Conservation (phyloP, 805 yeast species). For the Yarrowia keelungensis region DNA sequence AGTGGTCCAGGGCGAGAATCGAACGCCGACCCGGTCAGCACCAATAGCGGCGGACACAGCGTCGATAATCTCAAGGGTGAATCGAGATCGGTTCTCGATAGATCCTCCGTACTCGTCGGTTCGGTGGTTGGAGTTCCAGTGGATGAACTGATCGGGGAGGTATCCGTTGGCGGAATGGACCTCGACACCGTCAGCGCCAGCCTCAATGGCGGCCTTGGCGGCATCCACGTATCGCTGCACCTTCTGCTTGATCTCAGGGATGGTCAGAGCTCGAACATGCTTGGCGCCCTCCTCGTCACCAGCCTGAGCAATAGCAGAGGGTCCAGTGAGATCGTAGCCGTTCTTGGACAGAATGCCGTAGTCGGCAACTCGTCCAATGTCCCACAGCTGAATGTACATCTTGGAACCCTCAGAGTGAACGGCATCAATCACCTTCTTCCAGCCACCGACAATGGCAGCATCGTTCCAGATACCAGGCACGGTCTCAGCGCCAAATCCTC, state of each 20-base stretch:
- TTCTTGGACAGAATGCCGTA: slow-evolving; percentile 8
- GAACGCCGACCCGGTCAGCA: slow-evolving; percentile 56
- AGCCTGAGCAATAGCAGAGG: slow-evolving; percentile 37
- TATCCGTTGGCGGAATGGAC: slow-evolving; percentile 72
- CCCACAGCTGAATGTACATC: slow-evolving; percentile 55
- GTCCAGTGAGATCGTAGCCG: slow-evolving; percentile 25
- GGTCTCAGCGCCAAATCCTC: slow-evolving; percentile 38
- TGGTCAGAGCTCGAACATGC: slow-evolving; percentile 51
- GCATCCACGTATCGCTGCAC: slow-evolving; percentile 59
- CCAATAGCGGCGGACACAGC: slow-evolving; percentile 56
- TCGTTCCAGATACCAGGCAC: slow-evolving; percentile 64
- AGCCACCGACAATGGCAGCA: slow-evolving; percentile 78
- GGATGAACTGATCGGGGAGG: slow-evolving; percentile 57
- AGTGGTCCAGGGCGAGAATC: slow-evolving; percentile 49
- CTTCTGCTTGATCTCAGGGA: slow-evolving; percentile 54
- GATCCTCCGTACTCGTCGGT: slow-evolving; percentile 70
- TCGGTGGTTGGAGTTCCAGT: slow-evolving; percentile 57
- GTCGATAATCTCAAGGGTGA: slow-evolving; percentile 61
- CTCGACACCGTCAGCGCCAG: slow-evolving; percentile 70
- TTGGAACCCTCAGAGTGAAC: slow-evolving; percentile 55
- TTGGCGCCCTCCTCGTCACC: slow-evolving; percentile 34
- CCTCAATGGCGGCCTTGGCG: slow-evolving; percentile 59
- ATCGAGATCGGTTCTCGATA: slow-evolving; percentile 61
- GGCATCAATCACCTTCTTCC: slow-evolving; percentile 60
- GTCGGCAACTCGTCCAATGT: slow-evolving; percentile 52